Evolutionary conservation across 257 asterid species (phyloP), one percentile per base, ranked within the genome.

Genomic region (Asclepias syriaca): DNA sequence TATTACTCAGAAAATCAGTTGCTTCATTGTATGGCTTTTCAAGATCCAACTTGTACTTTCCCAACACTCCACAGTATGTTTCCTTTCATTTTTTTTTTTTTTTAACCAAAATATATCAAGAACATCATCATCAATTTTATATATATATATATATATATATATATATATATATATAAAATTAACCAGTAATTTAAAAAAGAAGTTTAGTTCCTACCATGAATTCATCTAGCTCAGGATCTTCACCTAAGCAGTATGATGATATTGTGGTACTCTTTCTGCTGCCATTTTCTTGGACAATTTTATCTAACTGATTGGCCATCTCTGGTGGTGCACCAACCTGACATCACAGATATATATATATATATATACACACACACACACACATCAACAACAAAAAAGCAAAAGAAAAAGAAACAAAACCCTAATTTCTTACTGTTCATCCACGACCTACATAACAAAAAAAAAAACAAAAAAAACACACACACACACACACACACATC

Each of bases 261-360:
- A 70, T 69, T 1, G 77, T 59, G 32, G 71, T 34, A 34, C 39
- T 73, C 45, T 53, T 78, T 54, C 70, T 70, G 14, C 55, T 18
- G 71, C 18, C 21, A 7, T 80, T 79, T 72, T 84, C 94, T 74
- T 75, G 71, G 66, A 75, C 74, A 29, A 87, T 82, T 69, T 83
- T 85, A 39, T 89, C 90, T 64, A 89, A 75, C 70, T 87, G 34
- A 67, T 73, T 15, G 56, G 80, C 85, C 24, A 82, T 79, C 81
- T 86, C 90, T 0, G 86, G 82, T 10, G 96, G 86, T 58, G 89
- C 94, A 57, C 96, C 96, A 0, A 89, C 89, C 96, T 88, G 77
- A 58, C 55, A 34, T 34, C 5, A 66, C 50, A 24, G n/a, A 18
- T 11, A 71, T 14, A 43, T 32, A 39, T 9, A 66, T 16, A 8